Evolutionary conservation across 148 eudicot genomes (phyloP), one percentile per base, ranked within the genome.

Genomic region (Rhododendron vialii): DNA sequence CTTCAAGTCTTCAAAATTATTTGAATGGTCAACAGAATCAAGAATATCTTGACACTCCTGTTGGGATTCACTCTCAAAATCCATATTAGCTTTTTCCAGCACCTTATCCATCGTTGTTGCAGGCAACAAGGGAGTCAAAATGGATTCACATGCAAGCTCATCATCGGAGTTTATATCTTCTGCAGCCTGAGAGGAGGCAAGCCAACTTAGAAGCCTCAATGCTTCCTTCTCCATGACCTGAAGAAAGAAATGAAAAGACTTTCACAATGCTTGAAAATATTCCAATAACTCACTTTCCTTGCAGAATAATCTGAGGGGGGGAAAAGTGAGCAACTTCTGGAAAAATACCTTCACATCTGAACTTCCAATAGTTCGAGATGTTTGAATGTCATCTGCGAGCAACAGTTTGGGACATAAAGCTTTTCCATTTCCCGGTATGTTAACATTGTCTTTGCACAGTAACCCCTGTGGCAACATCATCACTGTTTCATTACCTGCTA

Each of bases 11-110:
- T 90, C 91, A 86, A 84, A 87, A 67, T 88, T 74, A 22, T 78
- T 73, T 43, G 80, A 61, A 88, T 90, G 90, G 81, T 89, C 90
- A 81, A 95, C 83, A 65, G 98, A 95, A 92, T 98, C 98, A 88
- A 98, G 99, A 88, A 98, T 98, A 86, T 95, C 98, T 89, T 94
- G 98, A 90, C 98, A 95, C 90, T 95, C 98, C 90, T 93, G 94
- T 84, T 94, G 99, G 59, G 98, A 93, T 89, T 94, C 94, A 88
- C 87, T 92, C 88, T 93, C 95, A 90, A 93, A 95, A 87, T 92
- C 93, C 53, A 88, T 83, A 89, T 88, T 92, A 85, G 98, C 98
- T 88, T 91, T 95, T 90, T 93, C 98, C 45, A 41, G 45, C 45
- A 41, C 45, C 45, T 41, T 89, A 86, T 89, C 88, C 85, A 98